Conservation (phyloP, 441 rosid species). For the Populus hybrid region DNA sequence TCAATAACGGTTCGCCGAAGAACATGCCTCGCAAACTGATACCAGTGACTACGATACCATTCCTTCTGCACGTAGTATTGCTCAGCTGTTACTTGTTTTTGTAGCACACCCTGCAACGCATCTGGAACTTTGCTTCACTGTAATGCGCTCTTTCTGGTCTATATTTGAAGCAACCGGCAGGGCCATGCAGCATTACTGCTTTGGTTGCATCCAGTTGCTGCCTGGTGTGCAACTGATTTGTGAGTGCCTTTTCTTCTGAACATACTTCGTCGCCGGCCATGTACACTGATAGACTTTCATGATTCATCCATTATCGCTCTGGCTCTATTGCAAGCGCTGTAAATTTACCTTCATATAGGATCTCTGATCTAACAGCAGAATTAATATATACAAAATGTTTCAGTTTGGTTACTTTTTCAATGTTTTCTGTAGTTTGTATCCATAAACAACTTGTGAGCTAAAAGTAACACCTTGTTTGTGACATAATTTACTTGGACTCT, state of each 20-base stretch:
- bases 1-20: conserved; percentile 34
- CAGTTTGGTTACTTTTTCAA: background rate
- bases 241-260: background rate
- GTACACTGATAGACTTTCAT: background rate
- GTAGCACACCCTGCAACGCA: conserved; percentile 30
- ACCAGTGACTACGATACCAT: conserved; percentile 16
- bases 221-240: background rate
- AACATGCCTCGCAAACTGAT: conserved; percentile 22
- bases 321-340: conserved; percentile 18
- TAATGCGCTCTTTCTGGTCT: conserved; percentile 20
- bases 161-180: conserved; percentile 23
- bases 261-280: conserved; percentile 4
- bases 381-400: conserved; percentile 18
- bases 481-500: background rate
- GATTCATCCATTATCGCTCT: background rate
- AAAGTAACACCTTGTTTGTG: background rate
- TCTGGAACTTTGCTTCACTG: background rate
- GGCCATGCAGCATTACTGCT: conserved; percentile 4
- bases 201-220: background rate
- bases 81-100: conserved; percentile 25
- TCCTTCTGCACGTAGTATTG: conserved; percentile 27
- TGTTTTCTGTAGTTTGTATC: background rate
- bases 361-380: conserved; percentile 5
- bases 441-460: background rate
- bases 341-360: conserved; percentile 25